A percentile compares a stretch with the other conserved stretches of the same genome.
phyloP scores from a whole-genome alignment of 331 rosid genomes.

The Ulmus americana region DNA sequence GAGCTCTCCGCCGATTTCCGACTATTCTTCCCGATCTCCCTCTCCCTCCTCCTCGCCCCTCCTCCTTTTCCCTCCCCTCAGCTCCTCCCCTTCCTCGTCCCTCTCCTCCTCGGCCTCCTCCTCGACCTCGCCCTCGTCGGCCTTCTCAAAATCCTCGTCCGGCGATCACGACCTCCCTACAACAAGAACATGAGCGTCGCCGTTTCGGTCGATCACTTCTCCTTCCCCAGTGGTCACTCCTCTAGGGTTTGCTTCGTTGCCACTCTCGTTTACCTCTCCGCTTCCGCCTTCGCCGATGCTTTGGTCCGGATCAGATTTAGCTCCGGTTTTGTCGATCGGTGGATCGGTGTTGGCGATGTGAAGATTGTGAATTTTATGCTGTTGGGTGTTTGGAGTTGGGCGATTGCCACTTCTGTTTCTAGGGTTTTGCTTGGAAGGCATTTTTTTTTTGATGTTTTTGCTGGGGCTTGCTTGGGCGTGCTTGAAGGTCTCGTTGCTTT shows the following conservation, averaged over 20 bases:
- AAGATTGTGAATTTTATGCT: slow-evolving; percentile 23
- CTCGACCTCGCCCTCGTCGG: slow-evolving; percentile 51
- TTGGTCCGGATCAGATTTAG: slow-evolving; percentile 19
- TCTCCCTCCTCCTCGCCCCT: slow-evolving; percentile 34
- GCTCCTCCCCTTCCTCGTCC: slow-evolving; percentile 30
- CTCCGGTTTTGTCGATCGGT: slow-evolving; percentile 19
- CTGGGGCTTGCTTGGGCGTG: slow-evolving; percentile 56
- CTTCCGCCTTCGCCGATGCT: slow-evolving; percentile 16
- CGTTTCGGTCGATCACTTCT: slow-evolving; percentile 54
- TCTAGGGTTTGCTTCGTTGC: slow-evolving; percentile 68
- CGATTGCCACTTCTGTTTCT: slow-evolving; percentile 43
- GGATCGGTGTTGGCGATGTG: slow-evolving; percentile 26
- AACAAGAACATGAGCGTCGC: slow-evolving; percentile 47
- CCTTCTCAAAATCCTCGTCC: slow-evolving; percentile 45
- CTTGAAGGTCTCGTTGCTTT: slow-evolving; percentile 59
- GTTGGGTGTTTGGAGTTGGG: slow-evolving; percentile 53
- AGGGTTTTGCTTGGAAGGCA: slow-evolving; percentile 72
- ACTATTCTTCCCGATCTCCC: slow-evolving; percentile 44
- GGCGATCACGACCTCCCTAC: slow-evolving; percentile 63
- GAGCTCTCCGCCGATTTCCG: slow-evolving; percentile 64
- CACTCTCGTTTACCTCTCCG: slow-evolving; percentile 40
- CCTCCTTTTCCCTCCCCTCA: slow-evolving; percentile 17
- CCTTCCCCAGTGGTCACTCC: slow-evolving; percentile 72
- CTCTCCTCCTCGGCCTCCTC: slow-evolving; percentile 61
- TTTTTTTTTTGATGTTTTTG: slow-evolving; percentile 36